Percentiles rank a stretch among this genome's conserved stretches.
Evolutionary conservation across 192 early-diverging fungal genomes (phyloP).

Genomic region (Backusella luteola): DNA sequence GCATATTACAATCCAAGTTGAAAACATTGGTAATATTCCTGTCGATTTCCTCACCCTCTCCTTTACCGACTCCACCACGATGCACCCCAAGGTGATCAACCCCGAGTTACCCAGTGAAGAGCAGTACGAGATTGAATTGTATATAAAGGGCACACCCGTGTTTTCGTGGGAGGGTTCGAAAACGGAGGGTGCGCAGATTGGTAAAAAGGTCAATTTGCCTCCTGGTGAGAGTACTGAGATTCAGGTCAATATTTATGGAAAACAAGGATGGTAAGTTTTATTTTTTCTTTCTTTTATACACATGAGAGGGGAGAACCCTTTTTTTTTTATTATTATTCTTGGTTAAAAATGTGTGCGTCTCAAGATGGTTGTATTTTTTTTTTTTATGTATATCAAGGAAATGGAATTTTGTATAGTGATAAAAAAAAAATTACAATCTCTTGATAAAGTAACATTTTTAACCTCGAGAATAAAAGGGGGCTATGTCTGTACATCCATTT

Average conservation of each 20-base stretch:
- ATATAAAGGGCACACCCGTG: conserved; percentile 40
- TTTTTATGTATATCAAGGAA: too few relatives aligned
- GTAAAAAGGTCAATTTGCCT: conserved; percentile 44
- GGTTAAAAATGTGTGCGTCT: not conserved
- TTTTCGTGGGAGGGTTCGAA: conserved; percentile 51
- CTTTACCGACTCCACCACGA: conserved; percentile 53
- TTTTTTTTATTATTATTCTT: not conserved
- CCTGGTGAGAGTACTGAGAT: conserved; percentile 51
- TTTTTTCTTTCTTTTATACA: not conserved
- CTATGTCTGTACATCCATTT: not conserved
- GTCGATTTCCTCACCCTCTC: conserved; percentile 66
- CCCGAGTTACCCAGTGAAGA: conserved; percentile 60
- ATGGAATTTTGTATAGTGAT: not conserved
- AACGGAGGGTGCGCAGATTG: conserved; percentile 19
- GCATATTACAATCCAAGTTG: conserved; percentile 59
- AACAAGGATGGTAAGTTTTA: conserved; percentile 37
- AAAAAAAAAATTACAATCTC: not conserved
- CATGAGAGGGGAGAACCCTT: not conserved
- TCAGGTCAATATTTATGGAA: conserved; percentile 75
- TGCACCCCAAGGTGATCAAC: conserved; percentile 7
- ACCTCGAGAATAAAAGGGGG: too few relatives aligned
- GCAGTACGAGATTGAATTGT: conserved; percentile 75
- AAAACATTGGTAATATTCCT: conserved; percentile 71
- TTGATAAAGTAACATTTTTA: not conserved
- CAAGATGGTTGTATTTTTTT: too few relatives aligned